Conservation (phyloP, 805 yeast species). For the Maudiozyma saulgeensis region DNA sequence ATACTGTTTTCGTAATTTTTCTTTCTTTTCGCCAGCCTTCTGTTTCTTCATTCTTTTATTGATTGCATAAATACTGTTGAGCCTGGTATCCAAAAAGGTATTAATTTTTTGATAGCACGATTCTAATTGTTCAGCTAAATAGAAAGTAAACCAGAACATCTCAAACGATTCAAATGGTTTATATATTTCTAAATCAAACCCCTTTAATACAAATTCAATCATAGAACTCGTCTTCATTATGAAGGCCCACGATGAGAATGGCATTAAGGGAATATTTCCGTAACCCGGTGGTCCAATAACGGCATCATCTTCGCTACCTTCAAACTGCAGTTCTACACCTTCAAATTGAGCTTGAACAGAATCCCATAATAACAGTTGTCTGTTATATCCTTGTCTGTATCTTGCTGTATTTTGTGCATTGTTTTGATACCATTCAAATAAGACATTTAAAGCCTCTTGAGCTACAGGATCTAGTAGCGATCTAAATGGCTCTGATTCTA, state of each 20-base stretch:
- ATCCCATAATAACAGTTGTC: conserved; percentile 58
- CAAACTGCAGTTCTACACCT: conserved; percentile 41
- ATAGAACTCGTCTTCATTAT: conserved; percentile 57
- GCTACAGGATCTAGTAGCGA: conserved; percentile 15
- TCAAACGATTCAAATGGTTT: conserved; percentile 57
- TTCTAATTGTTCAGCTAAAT: conserved; percentile 41
- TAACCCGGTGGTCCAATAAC: conserved; percentile 9
- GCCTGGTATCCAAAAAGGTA: conserved; percentile 27
- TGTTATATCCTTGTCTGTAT: conserved; percentile 64
- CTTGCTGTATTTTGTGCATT: conserved; percentile 65
- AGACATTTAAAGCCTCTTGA: conserved; percentile 39
- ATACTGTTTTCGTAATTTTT: conserved; percentile 30
- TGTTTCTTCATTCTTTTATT: conserved; percentile 36
- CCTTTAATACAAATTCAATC: conserved; percentile 62
- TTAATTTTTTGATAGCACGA: conserved; percentile 32
- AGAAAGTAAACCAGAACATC: conserved; percentile 60
- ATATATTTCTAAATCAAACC: conserved; percentile 68
- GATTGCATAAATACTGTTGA: conserved; percentile 28
- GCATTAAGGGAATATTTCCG: conserved; percentile 37
- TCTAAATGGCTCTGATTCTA: not conserved
- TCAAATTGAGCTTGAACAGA: conserved; percentile 71
- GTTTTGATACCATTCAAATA: conserved; percentile 36
- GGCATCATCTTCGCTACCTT: conserved; percentile 19
- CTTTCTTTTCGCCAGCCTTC: conserved; percentile 44
- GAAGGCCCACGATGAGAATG: conserved; percentile 63